Evolutionary conservation across 768 basidiomycete species (phyloP).

Genomic region (Suillus lakei): DNA sequence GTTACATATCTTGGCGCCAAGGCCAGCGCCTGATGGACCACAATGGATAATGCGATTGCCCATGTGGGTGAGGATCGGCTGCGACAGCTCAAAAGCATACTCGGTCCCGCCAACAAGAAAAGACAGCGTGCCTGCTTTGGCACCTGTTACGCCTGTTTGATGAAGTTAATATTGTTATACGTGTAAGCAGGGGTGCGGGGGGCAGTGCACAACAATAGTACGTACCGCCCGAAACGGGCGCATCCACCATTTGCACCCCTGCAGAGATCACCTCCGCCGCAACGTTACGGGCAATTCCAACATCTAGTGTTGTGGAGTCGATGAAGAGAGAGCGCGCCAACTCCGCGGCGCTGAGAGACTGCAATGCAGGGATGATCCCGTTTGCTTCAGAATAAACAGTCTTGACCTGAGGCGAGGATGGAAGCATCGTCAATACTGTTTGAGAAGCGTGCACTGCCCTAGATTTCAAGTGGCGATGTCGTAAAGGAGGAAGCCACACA

Average conservation of each 20-base stretch:
- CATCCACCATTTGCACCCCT: slow-evolving; percentile 85
- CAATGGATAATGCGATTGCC: slow-evolving; percentile 84
- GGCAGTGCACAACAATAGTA: slow-evolving; percentile 15
- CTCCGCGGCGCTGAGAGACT: slow-evolving; percentile 45
- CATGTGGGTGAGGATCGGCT: slow-evolving; percentile 72
- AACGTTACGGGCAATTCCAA: slow-evolving; percentile 70
- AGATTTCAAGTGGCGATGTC: slow-evolving; percentile 15
- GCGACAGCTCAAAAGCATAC: slow-evolving; percentile 57
- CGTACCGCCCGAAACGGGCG: slow-evolving; percentile 92
- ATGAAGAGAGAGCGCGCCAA: slow-evolving; percentile 65
- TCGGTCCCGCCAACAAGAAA: slow-evolving; percentile 89
- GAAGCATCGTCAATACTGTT: slow-evolving; percentile 88
- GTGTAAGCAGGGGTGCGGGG: slow-evolving; percentile 9
- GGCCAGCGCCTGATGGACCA: slow-evolving; percentile 78
- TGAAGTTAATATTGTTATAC: slow-evolving; percentile 2
- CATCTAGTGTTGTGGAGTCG: slow-evolving; percentile 92
- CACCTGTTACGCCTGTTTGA: slow-evolving; percentile 76
- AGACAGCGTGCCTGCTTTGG: slow-evolving; percentile 84
- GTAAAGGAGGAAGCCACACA: slow-evolving; percentile 13
- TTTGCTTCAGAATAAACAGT: slow-evolving; percentile 65
- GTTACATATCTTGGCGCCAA: slow-evolving; percentile 92
- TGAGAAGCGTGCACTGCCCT: slow-evolving; percentile 69
- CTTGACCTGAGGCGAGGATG: slow-evolving; percentile 87
- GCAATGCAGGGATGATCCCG: slow-evolving; percentile 71
- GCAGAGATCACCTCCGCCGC: slow-evolving; percentile 53